phyloP scores from a whole-genome alignment of 305 asterid species.

The Fraxinus nigra region DNA sequence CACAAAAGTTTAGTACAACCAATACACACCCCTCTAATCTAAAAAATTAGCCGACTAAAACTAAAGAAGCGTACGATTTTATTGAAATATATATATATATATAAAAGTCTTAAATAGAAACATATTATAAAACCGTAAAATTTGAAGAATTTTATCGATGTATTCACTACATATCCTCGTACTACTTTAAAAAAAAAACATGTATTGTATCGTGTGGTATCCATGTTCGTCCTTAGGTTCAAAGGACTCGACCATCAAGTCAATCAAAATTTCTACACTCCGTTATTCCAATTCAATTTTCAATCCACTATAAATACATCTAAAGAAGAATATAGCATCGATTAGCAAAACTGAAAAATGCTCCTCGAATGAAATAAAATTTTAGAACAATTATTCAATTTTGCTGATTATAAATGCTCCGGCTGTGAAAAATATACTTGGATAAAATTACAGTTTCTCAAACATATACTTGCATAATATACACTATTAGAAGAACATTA shows the following conservation, averaged over 20 bases:
- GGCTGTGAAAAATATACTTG: not conserved
- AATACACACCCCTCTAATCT: not conserved
- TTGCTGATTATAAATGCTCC: not conserved
- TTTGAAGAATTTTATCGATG: not conserved
- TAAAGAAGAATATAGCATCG: not conserved
- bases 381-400: not conserved
- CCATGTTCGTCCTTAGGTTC: not conserved
- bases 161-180: not conserved
- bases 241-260: not conserved
- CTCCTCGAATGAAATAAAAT: not conserved
- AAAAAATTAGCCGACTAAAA: not conserved
- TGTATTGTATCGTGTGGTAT: not conserved
- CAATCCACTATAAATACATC: not conserved
- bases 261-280: not conserved
- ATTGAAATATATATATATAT: not conserved
- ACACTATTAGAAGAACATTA: not conserved
- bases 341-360: not conserved
- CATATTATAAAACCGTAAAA: not conserved
- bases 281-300: not conserved
- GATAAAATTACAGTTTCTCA: not conserved
- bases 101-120: not conserved
- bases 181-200: not conserved
- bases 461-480: not conserved
- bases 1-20: not conserved
- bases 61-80: not conserved